Base-by-base conservation (phyloP, 306 rosid genomes). In the Castanea mollissima region DNA sequence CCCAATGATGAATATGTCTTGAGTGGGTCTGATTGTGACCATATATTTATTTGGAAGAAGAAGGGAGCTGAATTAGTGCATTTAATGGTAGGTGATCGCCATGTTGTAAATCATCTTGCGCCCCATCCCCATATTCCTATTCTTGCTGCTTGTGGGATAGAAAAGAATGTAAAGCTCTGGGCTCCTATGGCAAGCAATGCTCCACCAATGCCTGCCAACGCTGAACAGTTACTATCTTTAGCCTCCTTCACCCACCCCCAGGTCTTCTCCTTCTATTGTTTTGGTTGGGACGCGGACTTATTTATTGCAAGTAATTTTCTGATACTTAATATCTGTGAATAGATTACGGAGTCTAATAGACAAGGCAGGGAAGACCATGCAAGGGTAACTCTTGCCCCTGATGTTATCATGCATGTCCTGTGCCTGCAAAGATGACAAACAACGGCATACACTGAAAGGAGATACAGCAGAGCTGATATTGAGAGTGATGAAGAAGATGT, bases 1-100 rank as follows among this genome's bases (percentile, higher is more conserved):
- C 86, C 92, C 0, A 76, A 74, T 55, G 92, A 86, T 81, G 89
- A 89, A 8, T 89, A 89, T 79, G 87, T 86, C 55, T 54, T 86
- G 85, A 86, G 89, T 74, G 90, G 92, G 15, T 86, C 90, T 19
- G 89, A 85, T 79, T 86, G 90, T 60, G 87, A 90, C 62, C 87
- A 86, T 82, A 89, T 86, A 78, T 89, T 83, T 84, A 83, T 89
- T 76, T 89, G 92, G 92, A 84, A 72, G 92, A 84, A 72, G 64
- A 89, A 86, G 82, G 86, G 71, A 55, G 90, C 85, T 75, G 74
- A 85, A 78, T 70, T 86, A 51, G 84, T 83, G 79, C 84, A 84
- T 73, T 60, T 86, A 82, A 84, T 89, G 88, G 65, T 68, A 3
- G 90, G 92, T 41, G 92, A 87, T 81, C 78, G 46, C 52, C 74